Base-by-base conservation (phyloP, 1,139 yeast species). In the Candida sp. region DNA sequence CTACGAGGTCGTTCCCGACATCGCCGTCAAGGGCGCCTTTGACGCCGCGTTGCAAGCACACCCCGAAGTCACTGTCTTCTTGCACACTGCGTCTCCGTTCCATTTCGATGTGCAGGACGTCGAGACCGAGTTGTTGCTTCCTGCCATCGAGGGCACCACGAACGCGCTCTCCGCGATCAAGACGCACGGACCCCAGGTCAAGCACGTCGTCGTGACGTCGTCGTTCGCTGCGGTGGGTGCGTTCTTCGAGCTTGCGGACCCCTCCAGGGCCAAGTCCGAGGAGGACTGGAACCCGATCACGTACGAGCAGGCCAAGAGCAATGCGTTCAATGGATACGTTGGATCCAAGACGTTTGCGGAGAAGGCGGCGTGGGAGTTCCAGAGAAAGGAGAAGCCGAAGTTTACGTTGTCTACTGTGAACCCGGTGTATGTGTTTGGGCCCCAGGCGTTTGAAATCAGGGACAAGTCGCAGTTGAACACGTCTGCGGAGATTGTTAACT, bases 311-410 rank as follows among this genome's bases (percentile, higher is more conserved):
- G 71, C 71, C 44, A 61, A 60, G 42, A 48, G 54, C 17, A 61
- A 66, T 50, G 66, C 69, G 5, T 48, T 56, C 7, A 50, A 51
- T 34, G 86, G 80, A 5, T 83, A 83, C 65, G 54, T 67, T 54
- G 84, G 78, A 1, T 80, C 86, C 5, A 83, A 83, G 63, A 78
- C 72, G 72, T 71, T 73, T 51, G 83, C 85, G 23, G 87, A 83
- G 59, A 61, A 61, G 54, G 72, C 77, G 1, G 78, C 76, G 26
- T 78, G 84, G 83, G 71, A 77, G 31, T 80, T 72, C 53, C 62
- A 69, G n/a, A 61, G 68, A 61, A 49, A 50, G 5, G 65, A 70
- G 44, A 68, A 70, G 4, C 78, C 82, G n/a, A 64, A 66, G 25
- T 83, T 81, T 54, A 63, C 63, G 3, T 58, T 80, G 47, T 62